Evolutionary conservation across 305 asterid species (phyloP), one percentile per base, ranked within the genome.

Genomic region (Solanum chacoense): DNA sequence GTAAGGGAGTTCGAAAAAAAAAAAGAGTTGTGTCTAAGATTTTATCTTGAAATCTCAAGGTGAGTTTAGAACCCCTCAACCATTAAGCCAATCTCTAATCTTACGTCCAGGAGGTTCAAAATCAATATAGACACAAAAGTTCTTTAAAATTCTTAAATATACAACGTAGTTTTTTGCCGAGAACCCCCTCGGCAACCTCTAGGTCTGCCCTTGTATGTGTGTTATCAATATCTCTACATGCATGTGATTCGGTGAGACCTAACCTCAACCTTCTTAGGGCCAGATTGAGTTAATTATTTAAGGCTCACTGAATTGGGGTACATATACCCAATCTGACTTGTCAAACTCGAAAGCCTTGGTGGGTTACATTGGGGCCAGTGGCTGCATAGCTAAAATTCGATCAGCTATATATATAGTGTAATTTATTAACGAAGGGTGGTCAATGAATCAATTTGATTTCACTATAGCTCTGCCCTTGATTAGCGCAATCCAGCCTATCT

Each of bases 181-280:
- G 20, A 29, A 29, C 1, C 59, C 59, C 59, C 7, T 45, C 0
- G 8, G 22, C 63, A 50, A 50, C 22, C 65, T 50, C 9, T 50
- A 2, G n/a, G n/a, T 50, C 1, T 0, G 1, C 0, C 22, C 63
- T 0, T 45, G 22, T 50, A 50, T 50, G 24, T 59, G 11, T 20
- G 69, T 8, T 59, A 59, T 59, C 69, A 59, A 0, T 59, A 8
- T 59, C 26, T 20, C 2, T 20, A 59, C 5, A 59, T 59, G 26
- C 26, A 20, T 59, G 69, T 59, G 69, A 59, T 20, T 59, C 1
- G 11, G 2, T 20, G 5, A 59, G 69, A 59, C 69, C 2, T 59
- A 0, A 20, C 26, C 5, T 59, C 69, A 59, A 67, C 31, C 31
- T 24, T 67, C 74, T 24, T 67, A 69, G 22, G 20, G 5, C 0